Evolutionary conservation across 257 asterid species (phyloP).

Genomic region (Nicotiana sylvestris): DNA sequence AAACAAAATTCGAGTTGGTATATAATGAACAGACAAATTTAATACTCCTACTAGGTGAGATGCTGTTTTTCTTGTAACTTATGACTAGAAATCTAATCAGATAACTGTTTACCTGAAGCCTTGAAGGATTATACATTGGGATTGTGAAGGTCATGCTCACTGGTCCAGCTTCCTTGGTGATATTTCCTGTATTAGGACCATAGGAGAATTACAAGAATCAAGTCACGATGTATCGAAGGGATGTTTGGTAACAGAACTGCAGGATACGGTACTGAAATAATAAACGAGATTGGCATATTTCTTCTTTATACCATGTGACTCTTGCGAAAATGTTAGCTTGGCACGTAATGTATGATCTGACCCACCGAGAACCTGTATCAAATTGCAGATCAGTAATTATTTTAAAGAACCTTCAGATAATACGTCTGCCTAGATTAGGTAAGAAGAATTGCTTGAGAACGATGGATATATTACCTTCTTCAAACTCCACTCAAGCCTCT

Average conservation of each 20-base stretch:
- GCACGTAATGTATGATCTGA: slow-evolving; percentile 92
- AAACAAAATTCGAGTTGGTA: not conserved
- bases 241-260: not conserved
- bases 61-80: not conserved
- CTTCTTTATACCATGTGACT: slow-evolving; percentile 65
- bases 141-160: slow-evolving; percentile 97
- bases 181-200: slow-evolving; percentile 55
- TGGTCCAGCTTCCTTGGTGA: slow-evolving; percentile 99
- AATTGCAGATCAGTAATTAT: slow-evolving; percentile 26
- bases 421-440: not conserved
- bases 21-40: not conserved
- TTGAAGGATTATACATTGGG: slow-evolving; percentile 96
- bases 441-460: not conserved
- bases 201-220: slow-evolving; percentile 10
- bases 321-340: slow-evolving; percentile 88
- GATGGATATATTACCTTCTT: slow-evolving; percentile 58
- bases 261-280: not conserved
- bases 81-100: not conserved
- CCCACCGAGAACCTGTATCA: slow-evolving; percentile 82
- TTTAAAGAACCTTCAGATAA: slow-evolving; percentile 6
- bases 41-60: not conserved
- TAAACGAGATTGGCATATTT: not conserved
- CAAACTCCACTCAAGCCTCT: slow-evolving; percentile 84
- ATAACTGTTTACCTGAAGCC: slow-evolving; percentile 69
- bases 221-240: not conserved